Base-by-base conservation (phyloP, 2,329 filamentous ascomycete species). In the Penicillium rolfsii region DNA sequence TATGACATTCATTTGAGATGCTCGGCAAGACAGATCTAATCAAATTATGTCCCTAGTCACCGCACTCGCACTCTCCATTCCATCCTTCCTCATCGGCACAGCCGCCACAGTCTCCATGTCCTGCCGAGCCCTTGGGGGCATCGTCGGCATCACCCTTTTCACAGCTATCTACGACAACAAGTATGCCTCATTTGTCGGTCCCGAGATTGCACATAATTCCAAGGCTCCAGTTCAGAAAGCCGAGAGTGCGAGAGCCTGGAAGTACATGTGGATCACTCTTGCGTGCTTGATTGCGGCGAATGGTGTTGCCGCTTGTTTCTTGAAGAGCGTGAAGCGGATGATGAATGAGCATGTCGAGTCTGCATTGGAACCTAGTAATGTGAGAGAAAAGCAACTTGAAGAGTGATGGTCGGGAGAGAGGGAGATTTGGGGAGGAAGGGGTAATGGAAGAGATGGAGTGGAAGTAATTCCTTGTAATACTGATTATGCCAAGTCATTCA, bases 1-100 rank as follows among this genome's bases (percentile, higher is more conserved):
- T 4, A 1, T 26, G 16, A 5, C 22, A 1, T 28, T 26, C 22
- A 46, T 46, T 12, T 4, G 1, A 5, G 35, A 14, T 5, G 2
- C 40, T 22, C 7, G 11, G 4, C 6, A 43, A 11, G 12, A 7
- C 11, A 14, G 14, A 7, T 46, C 22, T 46, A 28, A 46, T 12
- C 11, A 26, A 16, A 16, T 16, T 1, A 4, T 26, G 5, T 8
- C 11, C 26, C 5, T 7, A 46, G 43, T 46, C 4, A 46, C 43
- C 11, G 43, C 43, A 11, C 43, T 46, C 22, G 43, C 66, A 30
- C 40, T 59, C 46, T 24, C 46, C 38, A 52, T 49, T 40, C 53
- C 12, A 26, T 53, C 49, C 19, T 53, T 14, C 49, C 26, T 41
- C 1, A 40, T 40, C 19, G 50, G 14, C 55, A 53, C 43, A 24